Percentiles rank a stretch among this genome's conserved stretches.
These are phyloP conservation scores for Limnomonas spitsbergensis DNA, from an alignment of 139 green algal species.

Conservation along the genomic window DNA sequence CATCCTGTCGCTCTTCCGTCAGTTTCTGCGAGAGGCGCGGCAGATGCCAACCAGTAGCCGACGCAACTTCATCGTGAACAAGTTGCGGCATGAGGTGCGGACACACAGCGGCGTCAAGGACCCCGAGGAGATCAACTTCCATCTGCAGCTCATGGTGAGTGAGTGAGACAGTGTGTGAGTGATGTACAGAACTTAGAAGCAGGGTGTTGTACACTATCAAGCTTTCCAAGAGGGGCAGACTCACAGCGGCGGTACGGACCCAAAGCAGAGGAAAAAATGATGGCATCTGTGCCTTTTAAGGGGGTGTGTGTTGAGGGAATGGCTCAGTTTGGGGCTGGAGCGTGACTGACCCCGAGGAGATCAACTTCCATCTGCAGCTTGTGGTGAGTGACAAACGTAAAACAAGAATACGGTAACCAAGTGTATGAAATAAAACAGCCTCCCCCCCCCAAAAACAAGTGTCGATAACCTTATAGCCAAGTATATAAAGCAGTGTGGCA, in stretches of 20 bases:
- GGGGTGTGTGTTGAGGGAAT: too few species aligned
- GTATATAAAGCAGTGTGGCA: too few species aligned
- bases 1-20: background rate
- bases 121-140: background rate
- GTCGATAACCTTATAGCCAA: too few species aligned
- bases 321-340: too few species aligned
- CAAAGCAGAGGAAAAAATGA: too few species aligned
- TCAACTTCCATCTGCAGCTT: background rate
- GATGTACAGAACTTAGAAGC: too few species aligned
- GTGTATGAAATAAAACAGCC: too few species aligned
- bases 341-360: background rate
- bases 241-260: background rate
- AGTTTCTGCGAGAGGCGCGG: background rate
- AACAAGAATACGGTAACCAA: too few species aligned
- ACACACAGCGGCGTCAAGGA: background rate
- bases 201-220: too few species aligned
- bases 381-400: background rate
- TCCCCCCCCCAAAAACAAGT: too few species aligned
- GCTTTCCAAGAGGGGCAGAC: background rate
- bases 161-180: too few species aligned
- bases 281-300: too few species aligned
- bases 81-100: background rate
- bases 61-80: background rate
- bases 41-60: background rate
- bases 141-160: background rate